A percentile compares a stretch with the other conserved stretches of the same genome.
Evolutionary conservation across 768 basidiomycete species (phyloP).

Genomic region (Tremella mesenterica): DNA sequence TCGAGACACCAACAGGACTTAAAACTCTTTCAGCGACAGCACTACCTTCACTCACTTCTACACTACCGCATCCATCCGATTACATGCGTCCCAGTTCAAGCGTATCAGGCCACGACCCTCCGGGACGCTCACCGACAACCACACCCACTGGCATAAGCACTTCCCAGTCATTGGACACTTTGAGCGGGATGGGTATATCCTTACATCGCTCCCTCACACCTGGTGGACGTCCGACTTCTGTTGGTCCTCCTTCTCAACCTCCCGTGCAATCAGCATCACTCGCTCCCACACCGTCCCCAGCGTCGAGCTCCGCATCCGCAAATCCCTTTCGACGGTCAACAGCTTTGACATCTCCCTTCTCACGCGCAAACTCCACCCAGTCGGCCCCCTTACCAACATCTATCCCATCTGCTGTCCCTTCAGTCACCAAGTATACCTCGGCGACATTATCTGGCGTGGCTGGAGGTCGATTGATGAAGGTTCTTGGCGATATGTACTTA

Average conservation of each 20-base stretch:
- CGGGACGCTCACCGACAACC: constrained; percentile 2
- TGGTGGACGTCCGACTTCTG: constrained; percentile 31
- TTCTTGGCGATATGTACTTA: constrained; percentile 79
- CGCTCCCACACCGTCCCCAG: constrained; percentile 10
- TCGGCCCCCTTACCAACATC: constrained; percentile 5
- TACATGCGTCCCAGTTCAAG: constrained; percentile 7
- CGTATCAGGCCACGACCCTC: constrained; percentile 11
- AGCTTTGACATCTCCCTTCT: constrained; percentile 30
- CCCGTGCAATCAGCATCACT: constrained; percentile 18
- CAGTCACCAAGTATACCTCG: constrained; percentile 54
- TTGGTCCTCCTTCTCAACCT: constrained; percentile 24
- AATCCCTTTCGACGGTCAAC: constrained; percentile 35
- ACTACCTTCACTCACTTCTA: constrained; percentile 41
- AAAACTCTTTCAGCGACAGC: constrained; percentile 56
- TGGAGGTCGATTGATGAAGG: constrained; percentile 76
- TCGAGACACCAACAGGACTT: constrained; percentile 77
- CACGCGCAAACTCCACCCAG: constrained; percentile 22
- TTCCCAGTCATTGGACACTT: constrained; percentile 15
- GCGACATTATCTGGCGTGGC: constrained; percentile 62
- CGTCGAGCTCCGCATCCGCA: constrained; percentile 15
- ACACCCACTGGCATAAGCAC: constrained; percentile 5
- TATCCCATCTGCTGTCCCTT: constrained; percentile 3
- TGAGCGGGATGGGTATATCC: constrained; percentile 28
- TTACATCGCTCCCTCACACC: constrained; percentile 29
- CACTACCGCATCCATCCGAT: constrained; percentile 13